Evolutionary conservation across 2,329 filamentous ascomycete species (phyloP).

Genomic region (Alternaria triticina): DNA sequence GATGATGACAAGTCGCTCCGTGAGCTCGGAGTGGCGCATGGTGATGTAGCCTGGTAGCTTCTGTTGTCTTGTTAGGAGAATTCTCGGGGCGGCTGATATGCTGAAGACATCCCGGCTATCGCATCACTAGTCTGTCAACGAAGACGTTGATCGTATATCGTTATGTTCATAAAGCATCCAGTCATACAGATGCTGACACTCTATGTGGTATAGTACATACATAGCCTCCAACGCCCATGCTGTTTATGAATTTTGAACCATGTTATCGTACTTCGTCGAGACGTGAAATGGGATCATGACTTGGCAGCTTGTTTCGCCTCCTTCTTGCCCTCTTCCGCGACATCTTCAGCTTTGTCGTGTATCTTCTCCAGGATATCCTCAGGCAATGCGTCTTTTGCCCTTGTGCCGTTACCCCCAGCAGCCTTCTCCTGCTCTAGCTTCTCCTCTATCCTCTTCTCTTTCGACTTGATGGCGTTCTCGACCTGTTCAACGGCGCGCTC

Average conservation of each 20-base stretch:
- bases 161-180: constrained; percentile 1
- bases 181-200: constrained; percentile 6
- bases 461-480: constrained; percentile 51
- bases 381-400: constrained; percentile 39
- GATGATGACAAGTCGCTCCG: not conserved
- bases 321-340: constrained; percentile 23
- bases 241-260: not conserved
- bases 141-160: not conserved
- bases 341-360: constrained; percentile 31
- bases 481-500: constrained; percentile 61
- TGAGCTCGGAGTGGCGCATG: not conserved
- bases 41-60: not conserved
- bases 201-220: constrained; percentile 9
- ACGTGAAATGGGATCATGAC: not conserved
- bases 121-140: not conserved
- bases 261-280: constrained; percentile 9
- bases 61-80: not conserved
- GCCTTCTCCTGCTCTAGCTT: constrained; percentile 47
- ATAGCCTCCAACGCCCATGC: constrained; percentile 11
- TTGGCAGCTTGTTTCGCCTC: constrained; percentile 12
- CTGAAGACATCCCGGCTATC: not conserved
- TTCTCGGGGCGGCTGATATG: not conserved
- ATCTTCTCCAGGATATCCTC: constrained; percentile 35
- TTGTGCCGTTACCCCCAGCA: constrained; percentile 24
- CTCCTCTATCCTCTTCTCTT: constrained; percentile 45